Base-by-base conservation (phyloP, 2,329 filamentous ascomycete genomes). In the Allantophomopsis lycopodina region DNA sequence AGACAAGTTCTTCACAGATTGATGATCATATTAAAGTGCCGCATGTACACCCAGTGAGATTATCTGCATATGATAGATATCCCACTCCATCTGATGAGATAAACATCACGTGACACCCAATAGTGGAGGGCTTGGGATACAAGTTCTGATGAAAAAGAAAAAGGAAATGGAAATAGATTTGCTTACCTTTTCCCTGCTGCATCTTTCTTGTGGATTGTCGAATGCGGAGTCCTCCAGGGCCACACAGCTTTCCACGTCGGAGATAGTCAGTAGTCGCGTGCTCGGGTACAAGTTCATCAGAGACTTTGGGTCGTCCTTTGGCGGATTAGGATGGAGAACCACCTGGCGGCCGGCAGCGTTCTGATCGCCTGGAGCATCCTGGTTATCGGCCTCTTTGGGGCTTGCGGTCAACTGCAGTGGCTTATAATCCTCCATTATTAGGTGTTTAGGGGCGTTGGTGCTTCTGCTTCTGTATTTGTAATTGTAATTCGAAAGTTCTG, bases 201-300 rank as follows among this genome's bases (percentile, higher is more conserved):
- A 65, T 35, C 71, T 61, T 48, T 75, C 64, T 34, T 55, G 54
- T 17, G 65, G 62, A 40, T 74, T 54, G 13, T 59, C 48, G 44
- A 76, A 73, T 4, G 73, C 69, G 10, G 66, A 63, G 42, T 69
- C 64, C 53, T 78, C 73, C 23, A 78, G 59, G 5, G 63, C 63
- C 17, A 71, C 55, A 46, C 69, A 72, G 7, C 71, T 74, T 23
- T 79, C 74, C 37, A 80, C 56, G 50, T 86, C 78, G 18, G 70
- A 71, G 36, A 72, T 59, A 32, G 74, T 83, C 38, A 95, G 68
- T 20, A 82, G 73, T 39, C 83, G 76, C n/a, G 83, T 71, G 51
- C 83, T 81, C 18, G 85, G 77, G 52, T 83, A 73, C 51, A 85
- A 73, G 38, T 73, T 66, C 50, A 79, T 77, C 8, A 45, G 42